phyloP scores from a whole-genome alignment of 1,284 basidiomycete species.

The Trichosporon ovoides region DNA sequence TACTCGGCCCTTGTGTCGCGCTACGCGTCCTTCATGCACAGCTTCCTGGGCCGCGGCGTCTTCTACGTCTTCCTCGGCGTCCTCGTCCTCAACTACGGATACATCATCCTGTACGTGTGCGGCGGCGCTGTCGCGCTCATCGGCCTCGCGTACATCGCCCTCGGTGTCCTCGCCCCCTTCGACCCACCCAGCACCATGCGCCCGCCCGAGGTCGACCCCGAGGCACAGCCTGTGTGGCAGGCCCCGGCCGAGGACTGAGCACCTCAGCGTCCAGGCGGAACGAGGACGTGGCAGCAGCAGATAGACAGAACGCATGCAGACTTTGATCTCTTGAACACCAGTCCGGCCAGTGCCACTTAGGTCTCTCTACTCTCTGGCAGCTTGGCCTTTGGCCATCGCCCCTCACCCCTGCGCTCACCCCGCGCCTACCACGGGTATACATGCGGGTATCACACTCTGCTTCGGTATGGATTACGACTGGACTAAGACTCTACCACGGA shows the following conservation, averaged over 20 bases:
- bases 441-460: constrained; percentile 5
- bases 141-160: constrained; percentile 41
- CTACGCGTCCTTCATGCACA: constrained; percentile 50
- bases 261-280: too few species aligned
- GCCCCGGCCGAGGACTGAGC: constrained; percentile 27
- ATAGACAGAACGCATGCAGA: too few species aligned
- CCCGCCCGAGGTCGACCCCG: constrained; percentile 28
- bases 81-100: constrained; percentile 46
- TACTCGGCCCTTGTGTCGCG: constrained; percentile 43
- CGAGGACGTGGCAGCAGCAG: too few species aligned
- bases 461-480: constrained; percentile 7
- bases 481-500: neutral
- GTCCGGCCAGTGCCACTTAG: too few species aligned
- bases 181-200: constrained; percentile 42
- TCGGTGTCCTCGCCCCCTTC: constrained; percentile 43
- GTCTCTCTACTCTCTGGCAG: neutral
- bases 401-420: neutral
- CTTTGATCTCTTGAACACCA: too few species aligned
- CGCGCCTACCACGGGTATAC: constrained; percentile 1
- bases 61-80: constrained; percentile 49
- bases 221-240: constrained; percentile 41
- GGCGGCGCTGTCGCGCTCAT: constrained; percentile 41
- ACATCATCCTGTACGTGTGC: constrained; percentile 46
- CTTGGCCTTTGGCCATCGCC: too few species aligned
- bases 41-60: constrained; percentile 47